Conservation (phyloP, 2,329 filamentous ascomycete genomes). For the Ophiocordyceps camponoti-leonardi region DNA sequence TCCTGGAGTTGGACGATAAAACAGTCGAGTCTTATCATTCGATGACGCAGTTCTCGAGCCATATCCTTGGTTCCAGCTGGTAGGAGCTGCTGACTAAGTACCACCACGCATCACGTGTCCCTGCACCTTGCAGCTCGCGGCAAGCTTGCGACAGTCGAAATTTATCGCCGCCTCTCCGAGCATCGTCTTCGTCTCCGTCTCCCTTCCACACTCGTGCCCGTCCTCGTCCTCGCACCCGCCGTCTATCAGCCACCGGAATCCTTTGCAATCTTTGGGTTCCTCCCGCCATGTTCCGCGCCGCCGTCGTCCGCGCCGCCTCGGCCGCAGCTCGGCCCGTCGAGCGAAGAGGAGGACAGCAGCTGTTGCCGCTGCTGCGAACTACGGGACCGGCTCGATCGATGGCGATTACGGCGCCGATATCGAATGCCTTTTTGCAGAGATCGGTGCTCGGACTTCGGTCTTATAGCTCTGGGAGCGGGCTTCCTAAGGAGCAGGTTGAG, state of each 20-base stretch:
- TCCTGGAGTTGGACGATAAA: too few relatives aligned
- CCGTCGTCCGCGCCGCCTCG: constrained; percentile 58
- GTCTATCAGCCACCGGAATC: too few relatives aligned
- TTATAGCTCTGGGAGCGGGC: constrained; percentile 69
- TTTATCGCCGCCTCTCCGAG: background rate
- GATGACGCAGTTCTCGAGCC: too few relatives aligned
- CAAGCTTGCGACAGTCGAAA: background rate
- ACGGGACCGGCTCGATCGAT: constrained; percentile 35
- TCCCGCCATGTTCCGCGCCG: constrained; percentile 67
- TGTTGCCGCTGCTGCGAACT: constrained; percentile 22
- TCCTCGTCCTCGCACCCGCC: background rate
- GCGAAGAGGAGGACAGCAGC: constrained; percentile 15
- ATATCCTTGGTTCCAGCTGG: too few relatives aligned
- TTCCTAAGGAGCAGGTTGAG: constrained; percentile 73
- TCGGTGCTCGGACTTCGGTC: constrained; percentile 52
- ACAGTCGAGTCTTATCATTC: too few relatives aligned
- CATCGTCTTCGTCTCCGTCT: background rate
- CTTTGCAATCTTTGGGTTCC: too few relatives aligned
- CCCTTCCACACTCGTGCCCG: background rate
- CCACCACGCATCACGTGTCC: background rate
- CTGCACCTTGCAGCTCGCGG: background rate
- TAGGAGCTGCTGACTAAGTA: background rate
- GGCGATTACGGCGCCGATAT: constrained; percentile 26
- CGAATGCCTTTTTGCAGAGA: constrained; percentile 38
- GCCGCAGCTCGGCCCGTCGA: constrained; percentile 27